These are phyloP conservation scores for Massarina eburnea DNA, from an alignment of 2,329 filamentous ascomycete genomes.

Conservation along the genomic window DNA sequence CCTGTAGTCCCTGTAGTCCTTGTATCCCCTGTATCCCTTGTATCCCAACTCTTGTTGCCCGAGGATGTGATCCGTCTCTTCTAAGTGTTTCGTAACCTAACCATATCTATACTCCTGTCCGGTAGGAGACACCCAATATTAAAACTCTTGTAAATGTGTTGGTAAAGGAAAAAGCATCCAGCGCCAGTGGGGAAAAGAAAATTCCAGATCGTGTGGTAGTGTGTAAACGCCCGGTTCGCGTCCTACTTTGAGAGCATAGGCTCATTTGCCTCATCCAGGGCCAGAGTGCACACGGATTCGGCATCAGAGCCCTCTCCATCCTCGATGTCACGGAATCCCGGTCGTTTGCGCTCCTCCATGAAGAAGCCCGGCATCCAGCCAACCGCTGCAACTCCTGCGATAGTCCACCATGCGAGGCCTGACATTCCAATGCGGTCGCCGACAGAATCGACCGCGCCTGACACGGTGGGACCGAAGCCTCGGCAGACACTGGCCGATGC, in stretches of 20 bases:
- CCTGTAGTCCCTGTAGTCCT: too few species aligned
- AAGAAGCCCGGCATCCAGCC: slow-evolving; percentile 57
- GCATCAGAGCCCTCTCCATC: slow-evolving; percentile 40
- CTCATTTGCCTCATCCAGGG: slow-evolving; percentile 31
- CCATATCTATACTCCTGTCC: slow-evolving; percentile 13
- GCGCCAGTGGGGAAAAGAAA: slow-evolving; percentile 5
- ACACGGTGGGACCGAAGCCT: slow-evolving; percentile 85
- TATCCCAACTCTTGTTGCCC: slow-evolving; percentile 7
- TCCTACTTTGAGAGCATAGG: slow-evolving; percentile 33
- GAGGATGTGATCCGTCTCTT: slow-evolving; percentile 5
- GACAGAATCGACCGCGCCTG: slow-evolving; percentile 79
- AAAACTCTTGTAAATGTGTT: slow-evolving; percentile 16
- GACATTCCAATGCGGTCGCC: slow-evolving; percentile 81
- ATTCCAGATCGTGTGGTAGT: slow-evolving; percentile 14
- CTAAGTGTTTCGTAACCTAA: slow-evolving; percentile 7
- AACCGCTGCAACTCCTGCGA: slow-evolving; percentile 71
- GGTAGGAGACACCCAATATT: slow-evolving; percentile 7
- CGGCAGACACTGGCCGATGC: slow-evolving; percentile 88
- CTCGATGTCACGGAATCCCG: slow-evolving; percentile 16
- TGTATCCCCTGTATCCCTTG: slow-evolving; percentile 9
- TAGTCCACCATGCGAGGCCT: slow-evolving; percentile 91
- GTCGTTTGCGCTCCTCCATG: slow-evolving; percentile 62
- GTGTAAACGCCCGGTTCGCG: slow-evolving; percentile 18
- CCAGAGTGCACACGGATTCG: slow-evolving; percentile 37
- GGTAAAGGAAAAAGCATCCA: slow-evolving; percentile 8